Evolutionary conservation across 768 basidiomycete species (phyloP), one percentile per base, ranked within the genome.

Genomic region (Hericium coralloides): DNA sequence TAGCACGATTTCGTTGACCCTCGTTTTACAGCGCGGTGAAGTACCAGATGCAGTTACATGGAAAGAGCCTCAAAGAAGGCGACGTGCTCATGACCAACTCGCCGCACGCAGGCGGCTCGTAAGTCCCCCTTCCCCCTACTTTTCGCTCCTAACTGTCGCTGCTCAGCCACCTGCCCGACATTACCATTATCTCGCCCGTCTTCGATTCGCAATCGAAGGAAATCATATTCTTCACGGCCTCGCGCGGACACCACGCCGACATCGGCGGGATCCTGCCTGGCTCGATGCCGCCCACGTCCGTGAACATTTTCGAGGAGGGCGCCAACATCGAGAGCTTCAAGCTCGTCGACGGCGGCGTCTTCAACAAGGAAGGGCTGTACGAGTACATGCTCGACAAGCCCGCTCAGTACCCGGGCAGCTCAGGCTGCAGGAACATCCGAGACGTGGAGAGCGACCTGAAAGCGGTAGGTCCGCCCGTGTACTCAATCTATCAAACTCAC

Each of bases 11-110:
- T 49, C 23, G 47, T 20, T 31, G 3, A 36, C 49, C 48, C 38
- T 23, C 51, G 38, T 31, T 31, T 31, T 41, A 23, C 55, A 75
- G 90, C 68, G 91, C 91, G 3, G 92, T 94, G 38, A 89, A 88
- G 69, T 92, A 89, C 67, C 92, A 94, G 70, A 91, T 91, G 87
- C 81, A 85, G 39, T 75, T 86, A 15, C 77, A 92, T 66, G 84
- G 79, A 38, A 77, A 80, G 55, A 73, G 74, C 7, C 74, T 97
- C 56, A 85, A 89, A 73, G 87, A 90, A 63, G 95, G 95, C 9
- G 95, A 98, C 68, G 93, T 95, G 8, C 72, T 97, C 53, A 88
- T 97, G 84, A 89, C 92, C 53, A 98, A 95, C 72, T 90, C 88
- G 10, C 92, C 92, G 1, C 80, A 84, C 54, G 89, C 92, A 4